phyloP scores from a whole-genome alignment of 1,284 basidiomycete genomes.

The Neotropicomus parvogracilis region DNA sequence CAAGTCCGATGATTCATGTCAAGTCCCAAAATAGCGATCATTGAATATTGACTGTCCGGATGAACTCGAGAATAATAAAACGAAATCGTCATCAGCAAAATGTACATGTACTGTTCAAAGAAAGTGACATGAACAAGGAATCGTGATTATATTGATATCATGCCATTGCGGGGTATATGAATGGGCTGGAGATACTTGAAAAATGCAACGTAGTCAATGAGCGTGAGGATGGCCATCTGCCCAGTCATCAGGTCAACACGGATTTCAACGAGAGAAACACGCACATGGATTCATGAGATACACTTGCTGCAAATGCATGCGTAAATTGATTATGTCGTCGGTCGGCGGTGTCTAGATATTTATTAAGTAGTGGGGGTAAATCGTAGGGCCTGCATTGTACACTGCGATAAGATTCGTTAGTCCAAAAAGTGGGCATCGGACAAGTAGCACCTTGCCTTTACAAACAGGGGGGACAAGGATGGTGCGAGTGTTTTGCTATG shows the following conservation, averaged over 20 bases:
- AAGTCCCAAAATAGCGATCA: constrained; percentile 6
- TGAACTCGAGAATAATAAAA: not conserved
- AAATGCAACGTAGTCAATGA: constrained; percentile 27
- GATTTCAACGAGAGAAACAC: not conserved
- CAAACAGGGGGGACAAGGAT: constrained; percentile 16
- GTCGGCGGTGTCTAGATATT: constrained; percentile 22
- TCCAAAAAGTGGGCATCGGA: not conserved
- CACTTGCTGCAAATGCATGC: constrained; percentile 27
- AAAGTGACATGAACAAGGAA: constrained; percentile 25
- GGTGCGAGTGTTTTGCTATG: constrained; percentile 10
- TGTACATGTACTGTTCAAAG: constrained; percentile 16
- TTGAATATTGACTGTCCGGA: constrained; percentile 10
- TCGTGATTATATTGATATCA: constrained; percentile 26
- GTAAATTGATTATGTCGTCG: constrained; percentile 27
- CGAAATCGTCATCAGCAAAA: constrained; percentile 6
- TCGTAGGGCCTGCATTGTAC: constrained; percentile 29
- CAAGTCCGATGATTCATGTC: constrained; percentile 3
- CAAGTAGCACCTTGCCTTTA: constrained; percentile 22
- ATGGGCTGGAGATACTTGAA: constrained; percentile 17
- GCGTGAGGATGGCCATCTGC: constrained; percentile 29
- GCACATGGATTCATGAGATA: constrained; percentile 30
- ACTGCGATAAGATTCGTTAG: constrained; percentile 19
- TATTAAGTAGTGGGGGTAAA: constrained; percentile 27
- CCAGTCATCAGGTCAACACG: constrained; percentile 8
- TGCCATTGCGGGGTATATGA: constrained; percentile 30